Conservation (phyloP, 2,329 filamentous ascomycete genomes). For the Dactylellina cionopaga region DNA sequence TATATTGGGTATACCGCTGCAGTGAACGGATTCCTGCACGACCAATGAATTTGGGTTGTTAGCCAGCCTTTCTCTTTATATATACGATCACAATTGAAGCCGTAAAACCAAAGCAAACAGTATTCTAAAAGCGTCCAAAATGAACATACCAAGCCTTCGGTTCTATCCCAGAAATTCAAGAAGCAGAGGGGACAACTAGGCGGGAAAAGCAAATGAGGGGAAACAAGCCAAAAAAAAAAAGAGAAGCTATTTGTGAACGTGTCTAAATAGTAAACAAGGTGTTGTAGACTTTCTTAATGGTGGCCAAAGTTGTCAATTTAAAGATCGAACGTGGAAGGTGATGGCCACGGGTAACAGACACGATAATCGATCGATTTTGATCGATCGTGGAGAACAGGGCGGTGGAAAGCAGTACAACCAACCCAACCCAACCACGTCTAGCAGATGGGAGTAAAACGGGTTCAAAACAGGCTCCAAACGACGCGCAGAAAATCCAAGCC, state of each 20-base stretch:
- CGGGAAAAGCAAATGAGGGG: constrained; percentile 11
- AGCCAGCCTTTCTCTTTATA: constrained; percentile 42
- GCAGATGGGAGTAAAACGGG: not conserved
- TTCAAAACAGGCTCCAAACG: constrained; percentile 29
- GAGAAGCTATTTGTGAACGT: not conserved
- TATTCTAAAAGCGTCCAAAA: too few relatives aligned
- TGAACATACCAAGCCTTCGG: too few relatives aligned
- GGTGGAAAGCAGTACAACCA: not conserved
- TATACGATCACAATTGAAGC: not conserved
- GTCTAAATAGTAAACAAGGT: not conserved
- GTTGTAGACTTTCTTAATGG: not conserved
- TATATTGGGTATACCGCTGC: constrained; percentile 24
- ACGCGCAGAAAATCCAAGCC: constrained; percentile 35
- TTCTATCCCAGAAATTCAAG: constrained; percentile 20
- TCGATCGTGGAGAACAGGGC: not conserved
- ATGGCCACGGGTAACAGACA: not conserved
- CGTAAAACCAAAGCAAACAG: not conserved
- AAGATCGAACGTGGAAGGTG: too few relatives aligned
- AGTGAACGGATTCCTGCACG: constrained; percentile 42
- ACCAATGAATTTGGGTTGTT: constrained; percentile 40
- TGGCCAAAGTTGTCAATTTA: not conserved
- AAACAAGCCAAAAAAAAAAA: too few relatives aligned
- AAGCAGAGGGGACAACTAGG: constrained; percentile 1
- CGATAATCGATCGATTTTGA: not conserved
- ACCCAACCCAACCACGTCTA: too few relatives aligned